Evolutionary conservation across 441 rosid species (phyloP).

Genomic region (Pelargonium australe): DNA sequence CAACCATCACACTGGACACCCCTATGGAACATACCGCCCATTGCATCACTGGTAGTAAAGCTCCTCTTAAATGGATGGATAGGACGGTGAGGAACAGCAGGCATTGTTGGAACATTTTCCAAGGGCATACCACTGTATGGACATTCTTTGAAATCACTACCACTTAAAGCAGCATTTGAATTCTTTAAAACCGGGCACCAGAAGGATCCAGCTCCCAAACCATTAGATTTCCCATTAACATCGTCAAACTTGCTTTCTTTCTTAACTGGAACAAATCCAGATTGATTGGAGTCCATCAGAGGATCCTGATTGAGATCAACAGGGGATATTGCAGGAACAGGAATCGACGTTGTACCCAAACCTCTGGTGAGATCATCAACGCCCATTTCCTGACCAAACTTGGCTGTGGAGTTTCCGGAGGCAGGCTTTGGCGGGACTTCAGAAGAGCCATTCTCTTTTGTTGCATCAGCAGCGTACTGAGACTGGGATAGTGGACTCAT

Average conservation of each 20-base stretch:
- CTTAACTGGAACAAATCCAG: not conserved
- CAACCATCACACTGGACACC: slow-evolving; percentile 86
- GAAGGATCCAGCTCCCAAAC: too few relatives aligned
- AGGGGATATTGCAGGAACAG: slow-evolving; percentile 1
- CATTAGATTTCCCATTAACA: too few relatives aligned
- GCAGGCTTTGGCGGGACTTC: slow-evolving; percentile 9
- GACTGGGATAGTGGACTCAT: slow-evolving; percentile 19
- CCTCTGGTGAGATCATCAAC: slow-evolving; percentile 14
- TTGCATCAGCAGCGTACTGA: not conserved
- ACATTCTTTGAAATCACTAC: slow-evolving; percentile 22
- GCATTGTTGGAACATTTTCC: slow-evolving; percentile 20
- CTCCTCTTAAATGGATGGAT: slow-evolving; percentile 25
- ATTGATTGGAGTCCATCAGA: not conserved
- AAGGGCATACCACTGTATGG: slow-evolving; percentile 52
- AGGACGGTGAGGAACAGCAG: slow-evolving; percentile 14
- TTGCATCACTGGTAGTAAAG: slow-evolving; percentile 26
- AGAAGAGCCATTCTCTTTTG: not conserved
- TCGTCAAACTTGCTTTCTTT: not conserved
- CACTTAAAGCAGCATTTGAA: too few relatives aligned
- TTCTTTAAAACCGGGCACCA: too few relatives aligned
- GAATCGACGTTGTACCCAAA: slow-evolving; percentile 11
- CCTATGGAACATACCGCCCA: slow-evolving; percentile 53
- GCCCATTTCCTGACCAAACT: slow-evolving; percentile 21
- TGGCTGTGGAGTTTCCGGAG: slow-evolving; percentile 12
- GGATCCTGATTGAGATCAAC: slow-evolving; percentile 30